Base-by-base conservation (phyloP, 148 eudicot genomes). In the Drosera capensis region DNA sequence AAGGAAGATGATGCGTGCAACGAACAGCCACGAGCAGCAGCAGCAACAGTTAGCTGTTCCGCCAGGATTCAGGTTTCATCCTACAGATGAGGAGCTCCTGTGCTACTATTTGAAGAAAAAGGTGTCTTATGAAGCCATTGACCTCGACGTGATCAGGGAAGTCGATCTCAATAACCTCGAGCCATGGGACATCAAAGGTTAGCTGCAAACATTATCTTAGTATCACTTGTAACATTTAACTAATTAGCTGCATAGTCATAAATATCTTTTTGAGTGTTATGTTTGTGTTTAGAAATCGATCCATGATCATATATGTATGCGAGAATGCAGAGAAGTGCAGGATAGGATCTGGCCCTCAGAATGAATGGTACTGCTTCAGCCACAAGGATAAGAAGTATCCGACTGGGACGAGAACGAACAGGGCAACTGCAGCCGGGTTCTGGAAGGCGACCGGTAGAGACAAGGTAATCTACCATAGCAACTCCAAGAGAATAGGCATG, bases 131-230 rank as follows among this genome's bases (percentile, higher is more conserved):
- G 70, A 87, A 25, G 82, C 74, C 70, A 79, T 87, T 67, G 96
- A 87, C 43, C 82, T 87, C 94, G 96, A 87, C 60, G 96, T 87
- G 17, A 79, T 87, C 36, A 55, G 86, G 43, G 96, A 87, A 23
- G 83, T 87, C 9, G 96, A 87, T 50, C 75, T 87, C 69, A 87
- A 87, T 34, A 87, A 87, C 77, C 74, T 74, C 44, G 96, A 87
- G 56, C 96, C 96, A 20, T 87, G 96, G 96, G 96, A 87, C 15
- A 75, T 87, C 16, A 94, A 87, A 87, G 96, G 96, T 87, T 41
- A 19, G 1, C 20, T 11, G 17, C 1, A 17, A 8, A 28, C 7
- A 5, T 28, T 28, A 5, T 28, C 31, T 5, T 28, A 5, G 7
- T 5, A 5, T 28, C 31, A 28, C 11, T 28, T n/a, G n/a, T n/a